Base-by-base conservation (phyloP, 2,329 filamentous ascomycete species). In the Passalora sequoiae region DNA sequence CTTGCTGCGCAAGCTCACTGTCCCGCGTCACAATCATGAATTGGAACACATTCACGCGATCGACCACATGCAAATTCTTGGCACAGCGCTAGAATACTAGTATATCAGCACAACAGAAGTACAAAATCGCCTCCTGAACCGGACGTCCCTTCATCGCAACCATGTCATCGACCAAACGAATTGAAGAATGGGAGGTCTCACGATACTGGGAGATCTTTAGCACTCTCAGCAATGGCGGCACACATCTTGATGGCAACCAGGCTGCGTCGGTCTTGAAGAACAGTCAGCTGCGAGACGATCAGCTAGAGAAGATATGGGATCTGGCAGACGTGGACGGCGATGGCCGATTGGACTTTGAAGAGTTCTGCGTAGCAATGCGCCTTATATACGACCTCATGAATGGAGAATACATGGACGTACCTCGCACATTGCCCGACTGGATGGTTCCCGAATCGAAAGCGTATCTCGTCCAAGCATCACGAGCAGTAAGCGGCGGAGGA, bases 281-380 rank as follows among this genome's bases (percentile, higher is more conserved):
- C 72, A 83, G 78, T 53, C 80, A 81, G 57, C 71, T 87, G 50
- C 74, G 78, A 51, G 82, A 86, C 65, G 80, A 83, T 61, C 91
- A 98, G 70, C 82, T 98, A n/a, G 92, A 97, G 71, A 80, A 83
- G 58, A 87, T 98, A 51, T 98, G 92, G 92, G 92, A 98, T 62
- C 76, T 98, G 51, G 88, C 92, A 46, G 92, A 98, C 65, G 88
- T 98, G 49, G 92, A 98, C 69, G 89, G 89, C 58, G 92, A 98
- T 71, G 92, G 92, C 51, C 94, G 94, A 68, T 75, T 98, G 42
- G 92, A 98, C 69, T 98, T 98, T 72, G 92, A 98, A 71, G 92
- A 98, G 74, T 98, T 98, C 67, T 98, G 92, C 67, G 92, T 98
- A 46, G 92, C 89, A 28, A 98, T 98, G 92, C 81, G 92, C 61